Conservation (phyloP, 2,329 filamentous ascomycete species). For the Sporothrix luriei region DNA sequence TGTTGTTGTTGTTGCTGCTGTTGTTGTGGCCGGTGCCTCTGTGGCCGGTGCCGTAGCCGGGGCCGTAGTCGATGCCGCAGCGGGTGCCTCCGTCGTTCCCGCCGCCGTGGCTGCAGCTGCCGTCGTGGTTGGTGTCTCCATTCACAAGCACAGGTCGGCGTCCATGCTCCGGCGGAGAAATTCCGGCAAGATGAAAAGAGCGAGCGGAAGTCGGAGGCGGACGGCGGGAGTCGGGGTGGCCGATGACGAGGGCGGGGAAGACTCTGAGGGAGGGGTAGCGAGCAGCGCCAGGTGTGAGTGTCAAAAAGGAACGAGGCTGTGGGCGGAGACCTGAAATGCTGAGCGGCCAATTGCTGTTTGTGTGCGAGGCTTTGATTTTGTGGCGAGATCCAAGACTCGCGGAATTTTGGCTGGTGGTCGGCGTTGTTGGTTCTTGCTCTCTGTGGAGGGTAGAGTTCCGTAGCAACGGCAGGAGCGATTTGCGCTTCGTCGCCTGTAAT, state of each 20-base stretch:
- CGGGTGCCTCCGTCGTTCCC: background rate
- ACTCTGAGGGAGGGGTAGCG: background rate
- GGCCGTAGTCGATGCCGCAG: background rate
- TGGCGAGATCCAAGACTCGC: background rate
- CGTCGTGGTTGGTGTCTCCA: constrained; percentile 26
- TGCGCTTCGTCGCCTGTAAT: constrained; percentile 23
- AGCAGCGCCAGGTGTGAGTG: background rate
- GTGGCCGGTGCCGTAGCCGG: background rate
- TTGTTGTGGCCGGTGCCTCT: background rate
- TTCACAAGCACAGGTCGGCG: constrained; percentile 5
- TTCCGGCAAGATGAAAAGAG: background rate
- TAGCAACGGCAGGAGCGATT: background rate
- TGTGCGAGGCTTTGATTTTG: background rate
- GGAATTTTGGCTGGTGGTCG: constrained; percentile 6
- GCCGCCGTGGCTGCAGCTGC: constrained; percentile 18
- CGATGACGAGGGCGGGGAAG: background rate
- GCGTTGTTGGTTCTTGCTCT: background rate
- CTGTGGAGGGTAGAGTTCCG: background rate
- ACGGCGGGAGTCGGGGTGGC: background rate
- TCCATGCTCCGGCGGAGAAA: constrained; percentile 20
- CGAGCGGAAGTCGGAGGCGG: constrained; percentile 8
- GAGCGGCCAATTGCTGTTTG: constrained; percentile 17
- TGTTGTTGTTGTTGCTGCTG: background rate
- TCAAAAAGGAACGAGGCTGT: background rate
- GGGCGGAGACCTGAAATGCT: background rate